A percentile compares a stretch with the other conserved stretches of the same genome.
Conservation (phyloP, 768 basidiomycete species). For the Phlebiopsis flavidoalba region DNA sequence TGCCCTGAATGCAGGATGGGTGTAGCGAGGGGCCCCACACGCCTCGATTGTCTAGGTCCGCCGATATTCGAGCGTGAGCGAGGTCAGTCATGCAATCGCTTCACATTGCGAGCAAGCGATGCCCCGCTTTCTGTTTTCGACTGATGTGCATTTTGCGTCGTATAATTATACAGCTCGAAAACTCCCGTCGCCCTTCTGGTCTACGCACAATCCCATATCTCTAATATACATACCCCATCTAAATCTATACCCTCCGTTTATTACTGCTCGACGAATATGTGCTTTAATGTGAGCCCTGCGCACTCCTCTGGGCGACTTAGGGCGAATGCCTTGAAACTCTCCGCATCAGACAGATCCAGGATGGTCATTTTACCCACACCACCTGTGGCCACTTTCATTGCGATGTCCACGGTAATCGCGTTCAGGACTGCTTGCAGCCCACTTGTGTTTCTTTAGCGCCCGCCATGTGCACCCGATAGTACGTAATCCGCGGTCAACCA, state of each 20-base stretch:
- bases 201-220: conserved; percentile 9
- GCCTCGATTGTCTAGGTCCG: conserved; percentile 32
- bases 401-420: conserved; percentile 65
- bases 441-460: conserved; percentile 71
- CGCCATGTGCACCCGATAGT: conserved; percentile 56
- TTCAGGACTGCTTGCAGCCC: conserved; percentile 57
- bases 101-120: conserved; percentile 24
- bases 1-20: conserved; percentile 3
- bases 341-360: conserved; percentile 51
- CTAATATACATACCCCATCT: conserved; percentile 10
- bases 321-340: neutral
- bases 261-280: conserved; percentile 42
- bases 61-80: conserved; percentile 28
- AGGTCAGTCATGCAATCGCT: conserved; percentile 33
- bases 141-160: conserved; percentile 21
- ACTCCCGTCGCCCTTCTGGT: conserved; percentile 3
- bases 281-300: conserved; percentile 57
- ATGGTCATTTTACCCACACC: conserved; percentile 70
- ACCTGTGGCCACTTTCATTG: conserved; percentile 66
- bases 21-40: conserved; percentile 23
- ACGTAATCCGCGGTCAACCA: neutral
- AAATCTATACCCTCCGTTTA: neutral
- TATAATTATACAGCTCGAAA: conserved; percentile 18
- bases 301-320: conserved; percentile 5
- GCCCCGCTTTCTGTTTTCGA: conserved; percentile 19